phyloP scores from a whole-genome alignment of 257 asterid genomes.

The Haberlea rhodopensis region DNA sequence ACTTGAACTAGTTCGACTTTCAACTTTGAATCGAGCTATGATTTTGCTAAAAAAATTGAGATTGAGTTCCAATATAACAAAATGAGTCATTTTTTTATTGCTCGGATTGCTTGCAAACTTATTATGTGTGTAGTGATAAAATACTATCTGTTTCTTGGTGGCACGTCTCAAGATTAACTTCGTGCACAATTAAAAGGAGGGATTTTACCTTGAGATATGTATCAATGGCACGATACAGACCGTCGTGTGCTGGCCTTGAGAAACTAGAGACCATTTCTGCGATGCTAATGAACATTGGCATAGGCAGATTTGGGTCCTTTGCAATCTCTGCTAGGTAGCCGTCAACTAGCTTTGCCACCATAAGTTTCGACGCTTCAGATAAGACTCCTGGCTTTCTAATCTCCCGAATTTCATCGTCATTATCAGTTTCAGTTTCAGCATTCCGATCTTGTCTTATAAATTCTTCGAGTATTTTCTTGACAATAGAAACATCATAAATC shows the following conservation, averaged over 20 bases:
- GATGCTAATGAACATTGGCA: conserved; percentile 52
- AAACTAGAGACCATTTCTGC: conserved; percentile 75
- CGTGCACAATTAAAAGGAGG: neutral
- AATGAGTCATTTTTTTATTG: neutral
- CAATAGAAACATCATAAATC: conserved; percentile 53
- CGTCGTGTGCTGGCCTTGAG: conserved; percentile 79
- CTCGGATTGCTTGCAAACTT: neutral
- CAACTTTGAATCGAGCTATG: neutral
- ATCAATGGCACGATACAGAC: conserved; percentile 79
- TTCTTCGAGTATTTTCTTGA: conserved; percentile 64
- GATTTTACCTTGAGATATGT: conserved; percentile 72
- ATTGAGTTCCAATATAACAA: neutral
- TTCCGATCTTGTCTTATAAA: conserved; percentile 54
- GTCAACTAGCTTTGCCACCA: conserved; percentile 89
- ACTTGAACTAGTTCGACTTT: neutral
- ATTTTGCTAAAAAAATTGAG: neutral
- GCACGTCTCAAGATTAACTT: neutral
- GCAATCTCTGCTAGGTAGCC: conserved; percentile 84
- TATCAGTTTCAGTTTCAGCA: conserved; percentile 40
- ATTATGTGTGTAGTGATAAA: neutral
- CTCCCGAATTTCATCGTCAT: conserved; percentile 61
- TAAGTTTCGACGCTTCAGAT: conserved; percentile 93
- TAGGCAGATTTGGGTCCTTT: conserved; percentile 69
- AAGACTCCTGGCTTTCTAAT: conserved; percentile 70
- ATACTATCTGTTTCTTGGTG: no score